Base-by-base conservation (phyloP, 2,329 filamentous ascomycete species). In the Colletotrichum tropicicola region DNA sequence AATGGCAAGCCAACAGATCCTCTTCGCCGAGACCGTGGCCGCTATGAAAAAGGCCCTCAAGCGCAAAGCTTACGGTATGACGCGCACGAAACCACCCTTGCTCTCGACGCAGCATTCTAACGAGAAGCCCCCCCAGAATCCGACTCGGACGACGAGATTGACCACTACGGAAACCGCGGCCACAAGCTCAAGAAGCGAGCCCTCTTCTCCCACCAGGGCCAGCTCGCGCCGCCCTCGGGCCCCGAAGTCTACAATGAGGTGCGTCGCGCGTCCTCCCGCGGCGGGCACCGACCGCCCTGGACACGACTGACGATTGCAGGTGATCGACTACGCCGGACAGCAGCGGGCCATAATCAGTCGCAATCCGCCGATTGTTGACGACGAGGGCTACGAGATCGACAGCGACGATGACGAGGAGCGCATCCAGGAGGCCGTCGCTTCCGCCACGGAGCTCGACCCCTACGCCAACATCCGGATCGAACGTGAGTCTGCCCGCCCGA, bases 121-220 rank as follows among this genome's bases (percentile, higher is more conserved):
- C 63, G 28, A 48, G 45, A 15, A 64, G 39, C 37, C 57, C 37
- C 57, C 60, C 39, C 78, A 94, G 92, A 93, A 67, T 92, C 90
- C 70, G 92, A 94, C 75, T 92, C 91, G 63, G 92, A 95, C 76
- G 89, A 89, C 65, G 86, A 88, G 58, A 89, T 93, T 71, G 85
- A 89, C 65, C 84, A 86, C 70, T 87, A 86, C 70, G 91, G 89
- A 61, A 94, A 94, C 77, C 89, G 92, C 73, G 91, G 91, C 66
- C 88, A 93, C 77, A 95, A 94, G 75, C 83, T 95, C 47, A 92
- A 94, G 82, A 91, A 89, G 76, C 86, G 88, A 71, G 89, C 92
- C 45, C 86, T 88, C 70, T 92, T 92, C 73, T 86, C 91, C 47
- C 89, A 87, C 70, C 84, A 89, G 72, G 91, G 91, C 63, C 89